These are phyloP conservation scores for Teratosphaeriaceae sp. DNA, from an alignment of 2,329 filamentous ascomycete genomes.

Conservation along the genomic window DNA sequence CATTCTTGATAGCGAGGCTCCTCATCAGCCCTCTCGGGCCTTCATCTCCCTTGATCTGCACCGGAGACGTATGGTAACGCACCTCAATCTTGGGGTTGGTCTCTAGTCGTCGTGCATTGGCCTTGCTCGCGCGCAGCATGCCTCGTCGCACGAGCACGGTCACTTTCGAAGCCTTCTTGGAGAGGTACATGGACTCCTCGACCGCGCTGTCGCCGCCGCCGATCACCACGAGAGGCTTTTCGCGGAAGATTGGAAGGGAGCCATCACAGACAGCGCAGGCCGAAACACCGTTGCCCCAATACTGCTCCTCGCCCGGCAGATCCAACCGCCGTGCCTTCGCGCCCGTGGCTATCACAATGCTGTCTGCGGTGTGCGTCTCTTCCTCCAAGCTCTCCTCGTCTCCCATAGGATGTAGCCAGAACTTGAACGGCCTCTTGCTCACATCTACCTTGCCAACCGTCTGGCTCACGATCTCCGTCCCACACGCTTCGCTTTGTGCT, in stretches of 20 bases:
- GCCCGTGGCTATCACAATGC: constrained; percentile 90
- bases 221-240: constrained; percentile 92
- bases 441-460: constrained; percentile 87
- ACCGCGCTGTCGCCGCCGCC: constrained; percentile 95
- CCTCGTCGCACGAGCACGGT: constrained; percentile 88
- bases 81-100: constrained; percentile 86
- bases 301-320: constrained; percentile 83
- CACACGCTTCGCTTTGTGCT: constrained; percentile 82
- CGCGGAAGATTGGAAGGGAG: constrained; percentile 92
- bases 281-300: constrained; percentile 95
- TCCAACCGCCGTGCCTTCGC: constrained; percentile 81
- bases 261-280: constrained; percentile 98
- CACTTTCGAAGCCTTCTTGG: constrained; percentile 94
- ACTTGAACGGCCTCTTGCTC: constrained; percentile 77
- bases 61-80: constrained; percentile 72
- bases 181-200: constrained; percentile 94
- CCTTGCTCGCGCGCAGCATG: constrained; percentile 77
- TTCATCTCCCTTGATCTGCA: constrained; percentile 77
- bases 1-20: constrained; percentile 76
- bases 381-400: constrained; percentile 66
- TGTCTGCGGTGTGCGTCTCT: constrained; percentile 75
- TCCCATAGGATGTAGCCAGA: constrained; percentile 67
- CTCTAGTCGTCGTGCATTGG: constrained; percentile 82
- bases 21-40: constrained; percentile 74
- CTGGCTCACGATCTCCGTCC: constrained; percentile 87